Evolutionary conservation across 2,329 filamentous ascomycete genomes (phyloP).

Genomic region (Xylaria polymorpha): DNA sequence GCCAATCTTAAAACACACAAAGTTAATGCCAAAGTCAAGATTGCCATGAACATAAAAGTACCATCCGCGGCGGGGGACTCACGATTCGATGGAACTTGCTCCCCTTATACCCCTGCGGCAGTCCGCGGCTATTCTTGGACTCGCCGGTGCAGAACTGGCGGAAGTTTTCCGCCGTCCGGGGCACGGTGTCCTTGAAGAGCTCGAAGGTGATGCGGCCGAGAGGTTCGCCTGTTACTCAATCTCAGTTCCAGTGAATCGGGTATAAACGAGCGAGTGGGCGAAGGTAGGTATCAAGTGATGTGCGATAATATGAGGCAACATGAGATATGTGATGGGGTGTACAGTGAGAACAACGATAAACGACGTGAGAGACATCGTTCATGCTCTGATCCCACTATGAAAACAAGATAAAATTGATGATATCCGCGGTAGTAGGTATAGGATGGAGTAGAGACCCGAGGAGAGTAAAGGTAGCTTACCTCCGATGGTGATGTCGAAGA

Average conservation of each 20-base stretch:
- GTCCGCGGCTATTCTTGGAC: slow-evolving; percentile 79
- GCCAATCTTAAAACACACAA: slow-evolving; percentile 73
- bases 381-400: too few relatives aligned
- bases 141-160: slow-evolving; percentile 97
- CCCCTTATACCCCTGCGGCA: slow-evolving; percentile 92
- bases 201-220: slow-evolving; percentile 91
- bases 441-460: too few relatives aligned
- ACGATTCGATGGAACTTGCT: slow-evolving; percentile 95
- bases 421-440: too few relatives aligned
- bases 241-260: neutral
- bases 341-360: neutral
- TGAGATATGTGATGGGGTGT: neutral
- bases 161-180: slow-evolving; percentile 95
- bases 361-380: too few relatives aligned
- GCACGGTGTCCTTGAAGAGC: slow-evolving; percentile 85
- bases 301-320: too few relatives aligned
- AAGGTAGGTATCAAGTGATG: neutral
- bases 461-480: slow-evolving; percentile 61
- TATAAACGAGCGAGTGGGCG: neutral
- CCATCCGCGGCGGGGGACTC: slow-evolving; percentile 51
- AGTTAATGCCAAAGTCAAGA: neutral
- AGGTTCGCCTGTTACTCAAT: slow-evolving; percentile 75
- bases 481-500: slow-evolving; percentile 84
- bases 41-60: neutral
- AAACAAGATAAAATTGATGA: too few relatives aligned